phyloP scores from a whole-genome alignment of 2,329 filamentous ascomycete species.

The Beauveria varroae region DNA sequence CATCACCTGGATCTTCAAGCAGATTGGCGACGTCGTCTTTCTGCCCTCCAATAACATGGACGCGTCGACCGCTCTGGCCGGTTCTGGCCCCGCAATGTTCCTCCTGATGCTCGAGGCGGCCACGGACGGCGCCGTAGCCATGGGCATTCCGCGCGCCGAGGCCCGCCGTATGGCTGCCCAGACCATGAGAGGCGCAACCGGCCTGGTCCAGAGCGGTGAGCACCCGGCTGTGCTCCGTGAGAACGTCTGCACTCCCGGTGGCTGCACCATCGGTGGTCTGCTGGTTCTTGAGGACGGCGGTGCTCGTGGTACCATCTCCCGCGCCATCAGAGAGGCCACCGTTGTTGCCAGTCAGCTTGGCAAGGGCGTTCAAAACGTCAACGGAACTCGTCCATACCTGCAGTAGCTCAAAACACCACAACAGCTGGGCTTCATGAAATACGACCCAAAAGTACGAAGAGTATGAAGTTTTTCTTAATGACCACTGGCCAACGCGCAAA shows the following conservation, averaged over 20 bases:
- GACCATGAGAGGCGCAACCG: slow-evolving; percentile 67
- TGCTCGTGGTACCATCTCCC: slow-evolving; percentile 58
- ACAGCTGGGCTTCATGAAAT: slow-evolving; percentile 18
- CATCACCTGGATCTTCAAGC: slow-evolving; percentile 69
- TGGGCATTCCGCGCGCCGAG: slow-evolving; percentile 66
- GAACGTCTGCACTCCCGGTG: slow-evolving; percentile 70
- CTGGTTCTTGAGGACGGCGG: slow-evolving; percentile 66
- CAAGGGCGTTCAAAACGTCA: slow-evolving; percentile 30
- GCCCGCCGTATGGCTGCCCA: slow-evolving; percentile 73
- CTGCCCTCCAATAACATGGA: slow-evolving; percentile 64
- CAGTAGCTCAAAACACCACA: slow-evolving; percentile 16
- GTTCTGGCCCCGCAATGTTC: slow-evolving; percentile 70
- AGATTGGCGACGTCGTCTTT: slow-evolving; percentile 63
- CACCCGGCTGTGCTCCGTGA: slow-evolving; percentile 69
- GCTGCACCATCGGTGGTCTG: slow-evolving; percentile 69
- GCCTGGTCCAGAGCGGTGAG: slow-evolving; percentile 61
- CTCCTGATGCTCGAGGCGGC: slow-evolving; percentile 67
- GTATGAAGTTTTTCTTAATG: not conserved
- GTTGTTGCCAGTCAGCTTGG: slow-evolving; percentile 59
- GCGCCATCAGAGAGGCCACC: slow-evolving; percentile 63
- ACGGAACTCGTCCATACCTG: slow-evolving; percentile 22
- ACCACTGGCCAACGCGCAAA: not conserved
- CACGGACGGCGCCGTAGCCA: slow-evolving; percentile 70
- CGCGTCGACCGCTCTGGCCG: slow-evolving; percentile 64
- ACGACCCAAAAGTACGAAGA: not conserved